Percentiles rank a stretch among this genome's conserved stretches.
These are phyloP conservation scores for Leptomonas seymouri DNA, from an alignment of 208 protist genomes.

Conservation along the genomic window DNA sequence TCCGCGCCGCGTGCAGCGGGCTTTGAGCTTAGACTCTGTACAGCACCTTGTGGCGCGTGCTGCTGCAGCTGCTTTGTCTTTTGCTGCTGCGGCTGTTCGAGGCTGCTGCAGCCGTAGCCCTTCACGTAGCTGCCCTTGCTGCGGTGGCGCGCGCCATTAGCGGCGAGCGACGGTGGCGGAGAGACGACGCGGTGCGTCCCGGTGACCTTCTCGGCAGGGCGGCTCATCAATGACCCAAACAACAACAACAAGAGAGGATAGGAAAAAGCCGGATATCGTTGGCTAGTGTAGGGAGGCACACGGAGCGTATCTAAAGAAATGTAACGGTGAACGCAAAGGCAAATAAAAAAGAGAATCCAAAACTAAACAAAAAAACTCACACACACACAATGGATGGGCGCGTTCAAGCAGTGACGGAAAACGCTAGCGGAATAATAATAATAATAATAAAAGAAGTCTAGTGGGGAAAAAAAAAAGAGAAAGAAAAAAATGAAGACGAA, in stretches of 20 bases:
- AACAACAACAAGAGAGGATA: not conserved
- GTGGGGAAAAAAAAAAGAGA: not conserved
- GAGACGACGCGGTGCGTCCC: conserved; percentile 9
- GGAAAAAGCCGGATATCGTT: too few relatives aligned
- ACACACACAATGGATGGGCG: too few relatives aligned
- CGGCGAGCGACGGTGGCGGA: conserved; percentile 22
- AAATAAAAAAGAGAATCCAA: too few relatives aligned
- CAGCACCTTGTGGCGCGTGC: conserved; percentile 9
- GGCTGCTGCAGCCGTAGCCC: conserved; percentile 21
- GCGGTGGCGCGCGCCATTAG: conserved; percentile 11
- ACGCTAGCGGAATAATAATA: too few relatives aligned
- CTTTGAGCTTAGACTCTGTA: conserved; percentile 18
- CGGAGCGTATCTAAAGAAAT: too few relatives aligned
- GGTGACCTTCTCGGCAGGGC: not conserved
- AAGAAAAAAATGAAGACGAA: conserved; percentile 17
- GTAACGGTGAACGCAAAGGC: too few relatives aligned
- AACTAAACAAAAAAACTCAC: too few relatives aligned
- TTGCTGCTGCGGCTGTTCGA: conserved; percentile 19
- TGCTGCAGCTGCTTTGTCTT: conserved; percentile 10
- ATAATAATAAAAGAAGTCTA: conserved; percentile 1
- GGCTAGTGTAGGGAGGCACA: too few relatives aligned
- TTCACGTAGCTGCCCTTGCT: conserved; percentile 29
- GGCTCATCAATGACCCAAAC: conserved; percentile 10
- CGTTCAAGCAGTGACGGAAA: too few relatives aligned
- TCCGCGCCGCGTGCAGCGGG: not conserved